These are phyloP conservation scores for Brasilioporus rufonigricans DNA, from an alignment of 768 basidiomycete genomes.

Conservation along the genomic window DNA sequence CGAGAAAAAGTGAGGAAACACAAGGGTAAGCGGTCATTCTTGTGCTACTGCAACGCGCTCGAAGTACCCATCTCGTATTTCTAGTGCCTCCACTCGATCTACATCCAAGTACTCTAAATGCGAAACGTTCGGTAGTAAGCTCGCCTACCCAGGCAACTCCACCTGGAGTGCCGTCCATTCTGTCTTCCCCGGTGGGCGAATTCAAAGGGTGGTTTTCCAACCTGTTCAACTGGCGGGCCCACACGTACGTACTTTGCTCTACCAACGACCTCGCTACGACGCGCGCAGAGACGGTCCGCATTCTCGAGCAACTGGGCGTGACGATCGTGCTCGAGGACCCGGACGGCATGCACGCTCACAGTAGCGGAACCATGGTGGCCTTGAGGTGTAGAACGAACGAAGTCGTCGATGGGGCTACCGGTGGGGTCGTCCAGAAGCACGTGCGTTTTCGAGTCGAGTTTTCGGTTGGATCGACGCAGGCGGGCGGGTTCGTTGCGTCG, in stretches of 20 bases:
- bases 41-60: background rate
- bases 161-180: constrained; percentile 37
- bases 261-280: constrained; percentile 56
- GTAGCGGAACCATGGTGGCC: constrained; percentile 33
- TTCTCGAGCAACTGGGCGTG: constrained; percentile 68
- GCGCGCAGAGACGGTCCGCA: constrained; percentile 56
- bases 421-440: constrained; percentile 59
- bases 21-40: constrained; percentile 41
- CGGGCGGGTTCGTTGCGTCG: constrained; percentile 20
- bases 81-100: constrained; percentile 56
- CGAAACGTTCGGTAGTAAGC: constrained; percentile 15
- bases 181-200: constrained; percentile 76
- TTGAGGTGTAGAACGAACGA: constrained; percentile 57
- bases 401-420: constrained; percentile 37
- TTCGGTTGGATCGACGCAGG: constrained; percentile 29
- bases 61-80: constrained; percentile 3
- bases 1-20: constrained; percentile 50
- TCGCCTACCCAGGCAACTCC: constrained; percentile 48
- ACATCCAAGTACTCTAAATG: background rate
- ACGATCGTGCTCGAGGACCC: constrained; percentile 56
- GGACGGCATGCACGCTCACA: constrained; percentile 28
- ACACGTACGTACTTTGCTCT: constrained; percentile 56
- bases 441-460: constrained; percentile 88
- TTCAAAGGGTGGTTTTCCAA: constrained; percentile 75
- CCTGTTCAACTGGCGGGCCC: constrained; percentile 87